Percentiles rank a stretch among this genome's conserved stretches.
phyloP scores from a whole-genome alignment of 495 filamentous ascomycete species.

The Tuber brumale region DNA sequence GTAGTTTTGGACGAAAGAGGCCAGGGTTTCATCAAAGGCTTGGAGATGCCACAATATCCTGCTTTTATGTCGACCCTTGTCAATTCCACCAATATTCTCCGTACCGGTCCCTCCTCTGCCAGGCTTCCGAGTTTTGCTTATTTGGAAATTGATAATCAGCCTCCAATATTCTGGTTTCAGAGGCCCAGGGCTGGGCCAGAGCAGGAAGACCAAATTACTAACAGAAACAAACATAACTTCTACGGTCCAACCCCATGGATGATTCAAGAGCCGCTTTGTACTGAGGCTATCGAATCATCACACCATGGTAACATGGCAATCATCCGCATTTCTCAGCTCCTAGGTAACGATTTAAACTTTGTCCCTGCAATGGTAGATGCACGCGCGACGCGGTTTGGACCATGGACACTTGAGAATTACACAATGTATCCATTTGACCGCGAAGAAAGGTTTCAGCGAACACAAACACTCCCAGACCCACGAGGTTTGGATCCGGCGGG shows the following conservation, averaged over 20 bases:
- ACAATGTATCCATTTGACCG: neutral
- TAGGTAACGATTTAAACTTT: neutral
- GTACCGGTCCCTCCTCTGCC: neutral
- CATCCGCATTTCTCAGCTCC: neutral
- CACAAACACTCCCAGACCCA: neutral
- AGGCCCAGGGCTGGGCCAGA: neutral
- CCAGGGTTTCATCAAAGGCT: neutral
- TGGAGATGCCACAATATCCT: neutral
- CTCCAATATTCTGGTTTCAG: slow-evolving; percentile 1
- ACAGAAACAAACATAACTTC: neutral
- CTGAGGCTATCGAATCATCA: neutral
- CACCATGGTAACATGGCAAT: neutral
- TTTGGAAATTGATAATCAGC: neutral
- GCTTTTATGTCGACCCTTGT: neutral
- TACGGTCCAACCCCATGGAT: neutral
- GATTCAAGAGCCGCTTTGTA: neutral
- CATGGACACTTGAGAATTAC: neutral
- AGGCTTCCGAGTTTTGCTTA: neutral
- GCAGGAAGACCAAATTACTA: neutral
- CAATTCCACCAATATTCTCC: neutral
- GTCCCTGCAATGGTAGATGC: neutral
- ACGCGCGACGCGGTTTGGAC: neutral
- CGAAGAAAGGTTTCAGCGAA: neutral
- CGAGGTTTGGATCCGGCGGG: neutral
- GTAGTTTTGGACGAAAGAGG: neutral